A percentile compares a stretch with the other conserved stretches of the same genome.
Evolutionary conservation across 2,329 filamentous ascomycete species (phyloP).

Genomic region (Ophiocordyceps camponoti-floridani): DNA sequence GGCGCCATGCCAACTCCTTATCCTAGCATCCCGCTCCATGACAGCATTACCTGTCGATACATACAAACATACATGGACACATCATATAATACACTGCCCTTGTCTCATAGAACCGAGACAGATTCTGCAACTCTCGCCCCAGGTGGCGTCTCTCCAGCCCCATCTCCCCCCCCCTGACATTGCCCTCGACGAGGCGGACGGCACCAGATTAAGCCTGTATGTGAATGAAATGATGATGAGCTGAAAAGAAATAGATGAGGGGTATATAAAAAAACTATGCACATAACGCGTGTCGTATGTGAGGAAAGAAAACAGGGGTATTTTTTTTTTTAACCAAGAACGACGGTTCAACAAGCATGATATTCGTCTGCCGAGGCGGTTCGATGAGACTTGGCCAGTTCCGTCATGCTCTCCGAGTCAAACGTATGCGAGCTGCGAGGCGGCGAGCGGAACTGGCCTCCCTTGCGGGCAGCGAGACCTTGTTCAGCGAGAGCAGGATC

Average conservation of each 20-base stretch:
- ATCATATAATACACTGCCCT: too few species aligned
- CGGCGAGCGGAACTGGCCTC: constrained; percentile 12
- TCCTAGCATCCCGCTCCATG: too few species aligned
- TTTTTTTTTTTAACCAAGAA: too few species aligned
- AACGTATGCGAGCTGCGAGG: constrained; percentile 15
- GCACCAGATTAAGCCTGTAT: background rate
- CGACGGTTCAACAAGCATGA: background rate
- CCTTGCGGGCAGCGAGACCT: background rate
- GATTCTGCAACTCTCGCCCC: too few species aligned
- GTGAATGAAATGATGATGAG: background rate
- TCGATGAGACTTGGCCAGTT: constrained; percentile 23
- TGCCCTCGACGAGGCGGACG: too few species aligned
- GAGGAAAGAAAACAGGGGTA: background rate
- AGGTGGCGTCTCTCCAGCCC: too few species aligned
- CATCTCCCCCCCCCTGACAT: too few species aligned
- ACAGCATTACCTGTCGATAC: too few species aligned
- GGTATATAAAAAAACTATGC: background rate
- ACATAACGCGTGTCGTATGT: background rate
- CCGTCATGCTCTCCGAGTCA: constrained; percentile 33
- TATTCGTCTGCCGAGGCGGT: constrained; percentile 16
- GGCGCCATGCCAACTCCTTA: too few species aligned
- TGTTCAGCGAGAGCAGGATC: constrained; percentile 2
- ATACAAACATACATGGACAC: too few species aligned
- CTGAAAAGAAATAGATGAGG: background rate
- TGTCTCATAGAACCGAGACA: too few species aligned